phyloP scores from a whole-genome alignment of 768 basidiomycete genomes.

The Mycena crocata region DNA sequence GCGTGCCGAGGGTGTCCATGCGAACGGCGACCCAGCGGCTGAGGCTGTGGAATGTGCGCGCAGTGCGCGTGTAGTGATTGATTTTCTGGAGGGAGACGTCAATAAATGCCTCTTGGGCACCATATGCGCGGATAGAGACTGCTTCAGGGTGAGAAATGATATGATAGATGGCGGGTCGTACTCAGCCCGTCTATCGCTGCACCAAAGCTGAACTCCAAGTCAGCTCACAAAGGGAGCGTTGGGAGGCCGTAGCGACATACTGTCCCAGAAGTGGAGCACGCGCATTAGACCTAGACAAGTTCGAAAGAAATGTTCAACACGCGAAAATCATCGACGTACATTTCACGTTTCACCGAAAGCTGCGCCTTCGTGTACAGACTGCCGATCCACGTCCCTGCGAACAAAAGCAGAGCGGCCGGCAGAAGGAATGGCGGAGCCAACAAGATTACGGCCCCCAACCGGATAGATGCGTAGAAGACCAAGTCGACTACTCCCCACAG shows the following conservation, averaged over 20 bases:
- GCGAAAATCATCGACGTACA: not conserved
- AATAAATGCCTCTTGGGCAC: conserved; percentile 62
- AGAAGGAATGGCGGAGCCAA: conserved; percentile 43
- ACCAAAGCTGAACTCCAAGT: not conserved
- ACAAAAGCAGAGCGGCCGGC: conserved; percentile 39
- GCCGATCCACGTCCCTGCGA: conserved; percentile 44
- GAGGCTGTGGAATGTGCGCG: conserved; percentile 64
- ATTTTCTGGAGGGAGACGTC: conserved; percentile 60
- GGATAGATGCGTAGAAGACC: conserved; percentile 33
- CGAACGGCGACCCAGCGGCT: conserved; percentile 62
- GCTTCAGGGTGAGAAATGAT: not conserved
- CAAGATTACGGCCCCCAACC: conserved; percentile 41
- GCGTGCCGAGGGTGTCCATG: conserved; percentile 65
- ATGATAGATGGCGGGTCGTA: not conserved
- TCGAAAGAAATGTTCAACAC: not conserved
- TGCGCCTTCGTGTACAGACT: conserved; percentile 40
- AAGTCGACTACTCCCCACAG: conserved; percentile 26
- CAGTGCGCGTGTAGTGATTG: conserved; percentile 61
- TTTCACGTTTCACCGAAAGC: conserved; percentile 41
- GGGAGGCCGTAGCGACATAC: not conserved
- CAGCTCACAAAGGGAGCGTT: not conserved
- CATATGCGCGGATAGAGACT: conserved; percentile 76
- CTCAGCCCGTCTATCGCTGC: conserved; percentile 17
- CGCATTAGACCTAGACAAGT: conserved; percentile 1
- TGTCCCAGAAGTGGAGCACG: conserved; percentile 26